Conservation (phyloP, 441 rosid genomes). For the Jatropha multifida region DNA sequence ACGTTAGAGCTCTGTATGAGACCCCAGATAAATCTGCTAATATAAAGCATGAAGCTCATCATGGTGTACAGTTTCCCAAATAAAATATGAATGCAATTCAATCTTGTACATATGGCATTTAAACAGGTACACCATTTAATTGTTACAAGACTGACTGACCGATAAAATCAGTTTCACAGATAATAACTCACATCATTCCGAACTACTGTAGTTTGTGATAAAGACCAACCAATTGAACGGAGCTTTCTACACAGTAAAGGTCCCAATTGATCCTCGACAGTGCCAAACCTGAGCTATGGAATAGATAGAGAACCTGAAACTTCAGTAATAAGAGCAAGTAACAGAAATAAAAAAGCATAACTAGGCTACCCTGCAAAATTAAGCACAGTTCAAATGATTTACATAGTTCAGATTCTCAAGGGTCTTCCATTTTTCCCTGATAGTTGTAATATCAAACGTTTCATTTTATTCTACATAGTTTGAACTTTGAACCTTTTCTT, state of each 20-base stretch:
- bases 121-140: neutral
- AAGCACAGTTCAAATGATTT: neutral
- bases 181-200: constrained; percentile 79
- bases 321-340: constrained; percentile 27
- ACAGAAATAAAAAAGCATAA: neutral
- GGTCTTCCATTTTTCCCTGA: neutral
- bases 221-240: constrained; percentile 79
- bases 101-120: neutral
- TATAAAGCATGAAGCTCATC: constrained; percentile 11
- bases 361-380: neutral
- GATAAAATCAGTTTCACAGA: constrained; percentile 9
- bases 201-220: constrained; percentile 56
- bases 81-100: constrained; percentile 10
- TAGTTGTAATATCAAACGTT: neutral
- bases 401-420: neutral
- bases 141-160: neutral
- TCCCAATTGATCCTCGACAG: constrained; percentile 87
- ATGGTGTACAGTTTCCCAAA: neutral
- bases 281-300: constrained; percentile 99
- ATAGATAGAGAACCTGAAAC: constrained; percentile 43
- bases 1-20: constrained; percentile 7
- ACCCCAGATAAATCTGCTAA: constrained; percentile 6
- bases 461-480: neutral
- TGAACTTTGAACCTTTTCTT: neutral
- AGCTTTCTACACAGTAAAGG: constrained; percentile 68